phyloP scores from a whole-genome alignment of 306 rosid genomes.

The Pyrus communis region DNA sequence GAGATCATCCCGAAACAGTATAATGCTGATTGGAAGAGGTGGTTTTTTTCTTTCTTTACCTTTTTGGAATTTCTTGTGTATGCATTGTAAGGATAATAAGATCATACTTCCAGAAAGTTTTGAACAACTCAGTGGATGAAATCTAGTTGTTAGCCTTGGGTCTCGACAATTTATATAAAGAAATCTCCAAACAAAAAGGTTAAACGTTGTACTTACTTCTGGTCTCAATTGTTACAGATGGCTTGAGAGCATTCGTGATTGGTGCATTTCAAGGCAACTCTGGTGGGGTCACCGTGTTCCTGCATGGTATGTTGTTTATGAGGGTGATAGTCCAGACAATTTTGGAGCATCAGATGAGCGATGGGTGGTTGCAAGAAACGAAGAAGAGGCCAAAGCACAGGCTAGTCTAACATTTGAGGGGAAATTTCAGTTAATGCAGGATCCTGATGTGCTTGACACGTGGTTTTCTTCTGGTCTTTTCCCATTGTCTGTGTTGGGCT shows the following conservation, averaged over 20 bases:
- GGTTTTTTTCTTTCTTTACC: not conserved
- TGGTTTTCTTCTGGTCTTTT: slow-evolving; percentile 98
- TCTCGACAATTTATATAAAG: not conserved
- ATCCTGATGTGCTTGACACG: slow-evolving; percentile 96
- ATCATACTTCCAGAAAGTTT: not conserved
- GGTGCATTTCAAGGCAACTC: slow-evolving; percentile 93
- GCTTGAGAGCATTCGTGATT: slow-evolving; percentile 88
- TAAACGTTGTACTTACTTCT: not conserved
- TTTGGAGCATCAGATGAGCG: slow-evolving; percentile 64
- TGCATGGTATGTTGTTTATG: slow-evolving; percentile 77
- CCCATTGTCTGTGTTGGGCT: slow-evolving; percentile 85
- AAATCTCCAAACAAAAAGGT: not conserved
- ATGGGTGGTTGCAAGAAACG: slow-evolving; percentile 83
- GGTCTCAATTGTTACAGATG: slow-evolving; percentile 49
- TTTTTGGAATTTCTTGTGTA: not conserved
- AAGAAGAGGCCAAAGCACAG: slow-evolving; percentile 60
- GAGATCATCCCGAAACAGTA: slow-evolving; percentile 81
- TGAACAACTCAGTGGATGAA: not conserved
- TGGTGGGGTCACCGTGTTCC: slow-evolving; percentile 99
- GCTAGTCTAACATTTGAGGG: slow-evolving; percentile 49
- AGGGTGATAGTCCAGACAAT: slow-evolving; percentile 63
- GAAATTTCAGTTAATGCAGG: slow-evolving; percentile 53
- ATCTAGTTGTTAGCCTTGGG: not conserved
- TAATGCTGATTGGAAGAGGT: slow-evolving; percentile 85
- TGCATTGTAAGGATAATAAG: not conserved